Evolutionary conservation across 1,284 basidiomycete genomes (phyloP).

Genomic region (Pholiota adiposa): DNA sequence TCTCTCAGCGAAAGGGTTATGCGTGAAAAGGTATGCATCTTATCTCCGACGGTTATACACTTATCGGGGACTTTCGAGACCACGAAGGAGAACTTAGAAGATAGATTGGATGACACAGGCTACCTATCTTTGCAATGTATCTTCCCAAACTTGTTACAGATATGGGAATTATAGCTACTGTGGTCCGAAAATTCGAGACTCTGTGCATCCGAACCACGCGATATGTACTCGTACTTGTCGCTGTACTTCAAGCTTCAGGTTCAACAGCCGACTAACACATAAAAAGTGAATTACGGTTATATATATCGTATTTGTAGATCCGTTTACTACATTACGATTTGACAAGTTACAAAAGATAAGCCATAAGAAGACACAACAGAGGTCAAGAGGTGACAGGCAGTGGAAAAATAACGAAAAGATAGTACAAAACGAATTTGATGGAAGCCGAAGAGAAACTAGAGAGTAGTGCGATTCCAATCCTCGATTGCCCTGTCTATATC

Average conservation of each 20-base stretch:
- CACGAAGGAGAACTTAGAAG: not conserved
- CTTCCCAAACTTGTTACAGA: not conserved
- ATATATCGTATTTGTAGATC: not conserved
- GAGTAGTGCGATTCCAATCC: constrained; percentile 33
- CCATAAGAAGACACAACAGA: not conserved
- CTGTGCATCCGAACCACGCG: not conserved
- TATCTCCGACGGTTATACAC: too few relatives aligned
- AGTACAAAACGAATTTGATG: not conserved
- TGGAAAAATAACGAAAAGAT: not conserved
- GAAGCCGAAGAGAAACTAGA: not conserved
- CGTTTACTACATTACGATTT: not conserved
- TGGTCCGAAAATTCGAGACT: not conserved
- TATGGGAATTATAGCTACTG: not conserved
- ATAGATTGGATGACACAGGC: not conserved
- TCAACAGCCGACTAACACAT: not conserved
- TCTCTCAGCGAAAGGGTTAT: too few relatives aligned
- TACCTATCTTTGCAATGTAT: not conserved
- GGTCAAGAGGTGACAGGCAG: not conserved
- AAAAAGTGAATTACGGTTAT: not conserved
- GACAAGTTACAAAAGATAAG: not conserved
- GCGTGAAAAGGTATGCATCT: too few relatives aligned
- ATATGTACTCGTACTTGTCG: not conserved
- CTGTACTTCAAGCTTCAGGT: too few relatives aligned
- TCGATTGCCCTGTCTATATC: constrained; percentile 36
- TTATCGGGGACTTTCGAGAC: too few relatives aligned